phyloP scores from a whole-genome alignment of 2,329 filamentous ascomycete genomes.

The Scopulariopsis brevicaulis region DNA sequence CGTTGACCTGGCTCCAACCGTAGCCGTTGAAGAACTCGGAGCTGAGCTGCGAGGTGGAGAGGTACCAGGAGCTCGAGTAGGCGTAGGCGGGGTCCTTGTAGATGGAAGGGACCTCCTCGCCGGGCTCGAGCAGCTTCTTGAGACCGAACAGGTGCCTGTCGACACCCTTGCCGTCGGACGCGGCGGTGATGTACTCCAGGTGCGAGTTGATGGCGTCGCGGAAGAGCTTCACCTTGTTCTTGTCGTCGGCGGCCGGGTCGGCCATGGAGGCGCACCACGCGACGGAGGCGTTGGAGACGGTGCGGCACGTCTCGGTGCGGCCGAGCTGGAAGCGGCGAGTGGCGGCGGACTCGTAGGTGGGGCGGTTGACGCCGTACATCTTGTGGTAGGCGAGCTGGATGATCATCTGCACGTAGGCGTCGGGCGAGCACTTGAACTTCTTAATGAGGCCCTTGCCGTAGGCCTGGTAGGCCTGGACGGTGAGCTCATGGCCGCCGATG shows the following conservation, averaged over 20 bases:
- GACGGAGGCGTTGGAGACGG: conserved; percentile 81
- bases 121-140: conserved; percentile 75
- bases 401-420: conserved; percentile 96
- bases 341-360: conserved; percentile 93
- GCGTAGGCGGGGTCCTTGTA: conserved; percentile 77
- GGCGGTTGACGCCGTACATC: conserved; percentile 96
- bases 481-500: conserved; percentile 80
- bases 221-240: conserved; percentile 64
- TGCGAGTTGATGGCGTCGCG: conserved; percentile 72
- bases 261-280: conserved; percentile 83
- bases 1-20: conserved; percentile 95
- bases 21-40: conserved; percentile 99
- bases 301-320: conserved; percentile 90
- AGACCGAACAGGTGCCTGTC: conserved; percentile 96
- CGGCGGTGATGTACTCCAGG: conserved; percentile 81
- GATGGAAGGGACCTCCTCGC: conserved; percentile 70
- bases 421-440: conserved; percentile 97
- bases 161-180: conserved; percentile 84
- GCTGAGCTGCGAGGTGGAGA: conserved; percentile 81
- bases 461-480: conserved; percentile 90
- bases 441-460: conserved; percentile 99
- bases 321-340: conserved; percentile 93
- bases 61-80: conserved; percentile 82
- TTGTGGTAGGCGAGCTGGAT: conserved; percentile 98
- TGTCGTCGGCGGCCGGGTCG: conserved; percentile 51